Base-by-base conservation (phyloP, 1,139 yeast species). In the Debaryomycetaceae sp. region DNA sequence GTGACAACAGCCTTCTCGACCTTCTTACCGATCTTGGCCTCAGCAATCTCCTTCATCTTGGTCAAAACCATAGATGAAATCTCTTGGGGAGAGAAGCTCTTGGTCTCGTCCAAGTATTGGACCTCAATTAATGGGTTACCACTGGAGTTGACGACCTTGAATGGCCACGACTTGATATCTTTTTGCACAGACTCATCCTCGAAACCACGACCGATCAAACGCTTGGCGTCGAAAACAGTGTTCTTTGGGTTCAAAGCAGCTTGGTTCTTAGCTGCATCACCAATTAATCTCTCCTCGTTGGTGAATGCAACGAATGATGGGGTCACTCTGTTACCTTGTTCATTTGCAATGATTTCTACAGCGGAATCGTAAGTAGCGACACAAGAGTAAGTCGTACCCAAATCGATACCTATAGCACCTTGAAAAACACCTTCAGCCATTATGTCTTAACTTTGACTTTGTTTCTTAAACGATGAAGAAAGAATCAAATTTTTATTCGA, bases 351-450 rank as follows among this genome's bases (percentile, higher is more conserved):
- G 73, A 90, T 90, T 76, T 89, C 97, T 61, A 84, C 67, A 56
- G 86, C 90, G 80, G 83, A 87, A 78, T 80, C 95, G 79, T 80
- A 88, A 77, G 89, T 87, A 66, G 97, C 97, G 61, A 90, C 98
- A 86, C 97, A 90, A 56, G 97, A 90, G 87, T 91, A 88, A 61
- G 96, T 88, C 66, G 97, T 90, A 84, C 98, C 98, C 80, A 89
- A 86, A 86, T 89, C 97, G 89, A 91, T 91, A 81, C 99, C 98
- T 80, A 91, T 90, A 80, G 98, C 98, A 84, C 96, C 96, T 84
- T 91, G 95, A 87, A 87, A 91, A 81, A 91, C 95, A 87, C 97
- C 97, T 84, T 91, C 97, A 84, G 91, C 88, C 91, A 85, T 85
- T 72, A 72, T 80, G 41, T 38, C 39, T 40, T 38, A 38, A 38